These are phyloP conservation scores for Zancudomyces culisetae DNA, from an alignment of 371 early-diverging fungal species.

Conservation along the genomic window DNA sequence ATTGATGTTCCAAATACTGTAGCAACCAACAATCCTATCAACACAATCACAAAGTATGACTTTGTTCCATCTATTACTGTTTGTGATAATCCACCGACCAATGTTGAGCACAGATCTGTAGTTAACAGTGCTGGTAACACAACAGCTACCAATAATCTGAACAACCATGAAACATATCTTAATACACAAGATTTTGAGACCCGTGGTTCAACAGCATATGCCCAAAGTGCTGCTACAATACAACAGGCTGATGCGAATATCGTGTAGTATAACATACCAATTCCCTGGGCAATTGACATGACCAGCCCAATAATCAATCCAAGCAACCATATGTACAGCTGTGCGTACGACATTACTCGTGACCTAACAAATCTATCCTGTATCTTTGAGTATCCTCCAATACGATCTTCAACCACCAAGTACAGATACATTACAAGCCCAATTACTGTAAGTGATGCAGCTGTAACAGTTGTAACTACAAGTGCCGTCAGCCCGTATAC, in stretches of 20 bases:
- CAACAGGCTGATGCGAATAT: background rate
- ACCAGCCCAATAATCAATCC: background rate
- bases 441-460: background rate
- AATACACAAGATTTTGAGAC: background rate
- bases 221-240: background rate
- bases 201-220: background rate
- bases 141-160: background rate
- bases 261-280: constrained; percentile 3
- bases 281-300: background rate
- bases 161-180: background rate
- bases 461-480: background rate
- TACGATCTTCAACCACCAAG: background rate
- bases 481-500: background rate
- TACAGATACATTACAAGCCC: background rate
- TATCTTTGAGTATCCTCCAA: background rate
- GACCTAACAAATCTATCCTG: background rate
- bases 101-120: background rate
- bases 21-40: background rate
- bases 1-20: background rate
- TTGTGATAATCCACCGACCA: constrained; percentile 1
- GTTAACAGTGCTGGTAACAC: background rate
- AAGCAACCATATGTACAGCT: constrained; percentile 2
- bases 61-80: constrained; percentile 2
- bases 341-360: background rate
- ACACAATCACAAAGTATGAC: background rate